Conservation (phyloP, 371 early-diverging fungal genomes). For the Mucor indicus region DNA sequence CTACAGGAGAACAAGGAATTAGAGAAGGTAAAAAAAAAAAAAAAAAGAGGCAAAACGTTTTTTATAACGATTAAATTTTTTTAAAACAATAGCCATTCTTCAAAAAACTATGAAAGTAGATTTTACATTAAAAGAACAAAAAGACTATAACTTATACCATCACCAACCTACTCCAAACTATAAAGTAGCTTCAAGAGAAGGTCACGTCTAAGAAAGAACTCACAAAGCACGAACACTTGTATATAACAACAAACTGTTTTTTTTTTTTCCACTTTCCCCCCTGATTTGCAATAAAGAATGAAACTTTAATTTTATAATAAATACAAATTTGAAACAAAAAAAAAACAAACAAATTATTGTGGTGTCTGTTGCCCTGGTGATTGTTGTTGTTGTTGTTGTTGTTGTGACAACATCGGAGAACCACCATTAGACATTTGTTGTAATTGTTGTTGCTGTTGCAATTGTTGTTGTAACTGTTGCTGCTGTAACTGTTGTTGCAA, state of each 20-base stretch:
- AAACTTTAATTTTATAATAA: not conserved
- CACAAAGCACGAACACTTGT: not conserved
- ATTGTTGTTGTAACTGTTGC: conserved; percentile 14
- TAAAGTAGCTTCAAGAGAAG: conserved; percentile 16
- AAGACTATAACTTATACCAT: conserved; percentile 9
- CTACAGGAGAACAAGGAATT: conserved; percentile 35
- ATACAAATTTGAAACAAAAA: not conserved
- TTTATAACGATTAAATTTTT: no score
- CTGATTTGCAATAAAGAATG: no score
- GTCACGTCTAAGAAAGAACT: conserved; percentile 9
- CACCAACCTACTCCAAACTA: conserved; percentile 18
- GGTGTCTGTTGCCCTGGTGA: not conserved
- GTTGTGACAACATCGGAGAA: conserved; percentile 12
- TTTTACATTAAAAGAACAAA: conserved; percentile 17
- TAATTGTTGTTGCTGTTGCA: conserved; percentile 17
- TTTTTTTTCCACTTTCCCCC: not conserved
- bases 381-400: conserved; percentile 3
- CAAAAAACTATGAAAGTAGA: conserved; percentile 4
- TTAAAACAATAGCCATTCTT: no score
- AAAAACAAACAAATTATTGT: not conserved
- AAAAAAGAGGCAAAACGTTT: no score
- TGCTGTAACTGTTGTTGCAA: conserved; percentile 19
- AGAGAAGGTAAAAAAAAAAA: conserved; percentile 21
- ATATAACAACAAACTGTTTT: not conserved
- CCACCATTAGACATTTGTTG: conserved; percentile 3